A percentile compares a stretch with the other conserved stretches of the same genome.
Evolutionary conservation across 257 asterid genomes (phyloP).

Genomic region (Solanum rostratum): DNA sequence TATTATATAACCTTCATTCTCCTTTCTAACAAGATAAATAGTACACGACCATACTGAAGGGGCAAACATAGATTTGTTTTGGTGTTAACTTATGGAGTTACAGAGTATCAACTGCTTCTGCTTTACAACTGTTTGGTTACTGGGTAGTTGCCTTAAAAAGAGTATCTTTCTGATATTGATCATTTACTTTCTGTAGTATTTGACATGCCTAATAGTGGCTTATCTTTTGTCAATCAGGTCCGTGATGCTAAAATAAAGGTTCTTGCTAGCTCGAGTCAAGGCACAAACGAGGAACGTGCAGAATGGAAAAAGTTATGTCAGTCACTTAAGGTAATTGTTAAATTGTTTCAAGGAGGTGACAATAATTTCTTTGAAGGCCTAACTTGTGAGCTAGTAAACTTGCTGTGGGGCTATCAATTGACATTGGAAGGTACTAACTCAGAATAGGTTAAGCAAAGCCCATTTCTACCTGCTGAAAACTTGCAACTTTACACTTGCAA

Average conservation of each 20-base stretch:
- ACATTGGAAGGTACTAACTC: background rate
- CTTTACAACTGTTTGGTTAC: background rate
- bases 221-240: constrained; percentile 47
- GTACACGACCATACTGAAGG: background rate
- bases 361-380: background rate
- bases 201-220: background rate
- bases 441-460: background rate
- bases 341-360: background rate
- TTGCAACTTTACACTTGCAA: background rate
- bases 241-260: constrained; percentile 85
- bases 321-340: constrained; percentile 57
- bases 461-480: background rate
- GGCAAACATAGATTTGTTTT: background rate
- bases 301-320: constrained; percentile 71
- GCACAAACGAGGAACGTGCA: constrained; percentile 58
- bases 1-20: background rate
- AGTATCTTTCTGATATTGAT: background rate
- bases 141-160: background rate
- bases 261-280: constrained; percentile 59
- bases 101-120: background rate
- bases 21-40: background rate
- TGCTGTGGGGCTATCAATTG: background rate
- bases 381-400: background rate
- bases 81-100: background rate
- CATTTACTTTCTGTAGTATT: background rate